Conservation (phyloP, 2,329 filamentous ascomycete species). For the Diaporthe citriasiana region DNA sequence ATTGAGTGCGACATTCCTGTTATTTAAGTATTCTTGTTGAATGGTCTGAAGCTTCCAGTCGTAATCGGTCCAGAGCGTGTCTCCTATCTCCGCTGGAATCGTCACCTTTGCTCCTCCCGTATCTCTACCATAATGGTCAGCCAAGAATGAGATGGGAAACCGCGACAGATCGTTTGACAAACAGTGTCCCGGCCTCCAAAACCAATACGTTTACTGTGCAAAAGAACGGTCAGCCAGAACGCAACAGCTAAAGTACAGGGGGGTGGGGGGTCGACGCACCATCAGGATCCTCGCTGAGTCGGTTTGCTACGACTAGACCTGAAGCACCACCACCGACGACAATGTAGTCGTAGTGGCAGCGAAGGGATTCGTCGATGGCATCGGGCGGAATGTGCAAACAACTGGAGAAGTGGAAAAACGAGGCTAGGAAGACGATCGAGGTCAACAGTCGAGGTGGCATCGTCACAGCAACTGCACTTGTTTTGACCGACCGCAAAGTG, state of each 20-base stretch:
- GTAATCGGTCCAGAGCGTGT: conserved; percentile 44
- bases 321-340: conserved; percentile 62
- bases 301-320: conserved; percentile 59
- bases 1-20: conserved; percentile 52
- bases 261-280: conserved; percentile 28
- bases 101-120: conserved; percentile 41
- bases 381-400: conserved; percentile 36
- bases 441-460: not conserved
- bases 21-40: conserved; percentile 51
- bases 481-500: not conserved
- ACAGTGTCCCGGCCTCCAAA: conserved; percentile 44
- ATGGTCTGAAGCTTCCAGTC: conserved; percentile 50
- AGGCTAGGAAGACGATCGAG: conserved; percentile 8
- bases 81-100: conserved; percentile 44
- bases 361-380: conserved; percentile 25
- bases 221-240: not conserved
- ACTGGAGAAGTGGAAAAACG: not conserved
- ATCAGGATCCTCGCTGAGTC: conserved; percentile 56
- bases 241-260: not conserved
- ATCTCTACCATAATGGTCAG: conserved; percentile 29
- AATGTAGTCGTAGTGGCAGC: conserved; percentile 53
- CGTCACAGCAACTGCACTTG: not conserved
- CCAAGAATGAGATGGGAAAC: not conserved
- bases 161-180: not conserved
- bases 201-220: conserved; percentile 42